Evolutionary conservation across 2,329 filamentous ascomycete species (phyloP).

Genomic region (Colletotrichum agaves): DNA sequence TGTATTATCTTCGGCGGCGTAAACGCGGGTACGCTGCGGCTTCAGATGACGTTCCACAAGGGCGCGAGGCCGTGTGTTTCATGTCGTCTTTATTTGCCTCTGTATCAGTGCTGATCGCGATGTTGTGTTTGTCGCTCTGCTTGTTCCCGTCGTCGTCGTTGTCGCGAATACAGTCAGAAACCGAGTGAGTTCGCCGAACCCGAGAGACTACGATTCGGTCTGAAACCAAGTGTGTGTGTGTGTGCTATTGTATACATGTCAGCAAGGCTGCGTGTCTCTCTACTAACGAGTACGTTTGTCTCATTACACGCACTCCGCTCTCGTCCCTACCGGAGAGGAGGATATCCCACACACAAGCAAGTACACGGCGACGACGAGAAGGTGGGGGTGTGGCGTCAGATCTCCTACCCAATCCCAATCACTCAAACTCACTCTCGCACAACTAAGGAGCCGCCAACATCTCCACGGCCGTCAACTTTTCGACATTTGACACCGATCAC

Average conservation of each 20-base stretch:
- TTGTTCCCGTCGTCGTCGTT: background rate
- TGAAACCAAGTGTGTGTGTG: too few species aligned
- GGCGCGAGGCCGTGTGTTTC: constrained; percentile 29
- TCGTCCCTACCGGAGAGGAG: background rate
- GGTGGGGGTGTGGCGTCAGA: background rate
- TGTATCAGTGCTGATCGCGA: constrained; percentile 5
- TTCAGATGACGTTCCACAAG: constrained; percentile 26
- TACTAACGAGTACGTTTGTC: too few species aligned
- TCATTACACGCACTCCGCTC: background rate
- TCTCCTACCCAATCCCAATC: background rate
- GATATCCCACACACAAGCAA: background rate
- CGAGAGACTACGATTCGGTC: too few species aligned
- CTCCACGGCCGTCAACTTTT: background rate
- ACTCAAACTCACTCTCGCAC: background rate
- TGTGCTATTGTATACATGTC: too few species aligned
- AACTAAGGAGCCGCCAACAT: background rate
- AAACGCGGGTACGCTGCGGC: constrained; percentile 17
- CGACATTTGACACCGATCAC: constrained; percentile 2
- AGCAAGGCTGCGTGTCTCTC: background rate
- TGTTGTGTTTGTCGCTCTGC: background rate
- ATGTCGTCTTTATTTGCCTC: constrained; percentile 2
- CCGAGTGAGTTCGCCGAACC: too few species aligned
- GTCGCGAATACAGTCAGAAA: constrained; percentile 11
- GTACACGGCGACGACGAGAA: background rate
- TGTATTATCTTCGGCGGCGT: background rate